Base-by-base conservation (phyloP, 2,329 filamentous ascomycete species). In the Teratosphaeria pseudoeucalypti region DNA sequence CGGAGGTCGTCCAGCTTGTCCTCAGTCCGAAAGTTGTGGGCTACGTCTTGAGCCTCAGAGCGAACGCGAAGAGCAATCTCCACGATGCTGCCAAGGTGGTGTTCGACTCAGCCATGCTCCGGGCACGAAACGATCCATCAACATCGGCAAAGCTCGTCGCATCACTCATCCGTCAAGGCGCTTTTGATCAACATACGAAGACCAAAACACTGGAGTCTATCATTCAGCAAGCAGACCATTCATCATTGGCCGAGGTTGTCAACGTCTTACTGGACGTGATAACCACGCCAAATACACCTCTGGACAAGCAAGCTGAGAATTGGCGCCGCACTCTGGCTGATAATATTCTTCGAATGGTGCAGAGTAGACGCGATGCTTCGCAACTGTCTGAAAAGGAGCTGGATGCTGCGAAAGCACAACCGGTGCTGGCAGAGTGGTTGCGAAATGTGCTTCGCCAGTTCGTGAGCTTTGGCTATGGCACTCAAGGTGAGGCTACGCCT, bases 21-120 rank as follows among this genome's bases (percentile, higher is more conserved):
- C 95, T 97, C 71, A 91, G 89, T 67, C 85, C 86, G 62, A 95
- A 96, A 67, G 77, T 96, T 26, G 85, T 95, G 75, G 82, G 85
- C 55, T 92, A 87, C 68, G 76, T 96, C 54, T 87, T 90, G 74
- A 94, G 95, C 71, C 90, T 95, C 68, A 83, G 91, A 6, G 84
- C 87, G 2, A 86, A 88, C 54, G 79, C 88, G 63, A 88, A 92
- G 65, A 82, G 89, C 23, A 91, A 89, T 67, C 79, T 96, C 14
- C 87, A 96, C 73, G 85, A 86, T 47, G 87, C 89, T 52, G 90
- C 92, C 2, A 78, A 86, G 56, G 89, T 89, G 68, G 84, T 88
- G 1, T 75, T 94, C n/a, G 88, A 88, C 66, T 78, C 83, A 0
- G 80, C 95, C 14, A 84, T 90, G 65, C 76, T 77, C 29, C 82